Evolutionary conservation across 208 protist species (phyloP).

Genomic region (Acanthamoeba sp.): DNA sequence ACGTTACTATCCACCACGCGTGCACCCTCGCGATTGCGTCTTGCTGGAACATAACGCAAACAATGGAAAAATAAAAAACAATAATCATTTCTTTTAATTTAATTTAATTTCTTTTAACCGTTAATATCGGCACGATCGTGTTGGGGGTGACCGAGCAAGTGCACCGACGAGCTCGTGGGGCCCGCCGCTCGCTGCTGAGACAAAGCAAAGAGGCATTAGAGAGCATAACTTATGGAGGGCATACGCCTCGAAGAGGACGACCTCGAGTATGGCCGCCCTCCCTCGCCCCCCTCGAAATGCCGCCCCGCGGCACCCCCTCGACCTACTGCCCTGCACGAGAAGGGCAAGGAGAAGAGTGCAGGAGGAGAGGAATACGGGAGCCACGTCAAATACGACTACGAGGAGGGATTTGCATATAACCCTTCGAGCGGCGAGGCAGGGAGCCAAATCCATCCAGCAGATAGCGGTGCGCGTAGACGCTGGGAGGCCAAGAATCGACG

Average conservation of each 20-base stretch:
- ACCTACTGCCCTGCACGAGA: neutral
- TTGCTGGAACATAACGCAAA: neutral
- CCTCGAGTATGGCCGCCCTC: neutral
- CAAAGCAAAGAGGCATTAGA: neutral
- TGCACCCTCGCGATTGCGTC: neutral
- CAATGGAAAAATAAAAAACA: neutral
- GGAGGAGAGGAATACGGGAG: too few species aligned
- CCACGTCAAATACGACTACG: neutral
- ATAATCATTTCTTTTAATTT: too few species aligned
- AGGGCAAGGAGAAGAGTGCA: neutral
- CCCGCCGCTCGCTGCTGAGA: neutral
- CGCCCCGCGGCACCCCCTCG: neutral
- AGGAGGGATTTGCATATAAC: neutral
- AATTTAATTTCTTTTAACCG: too few species aligned
- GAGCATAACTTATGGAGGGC: neutral
- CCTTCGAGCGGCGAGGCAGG: too few species aligned
- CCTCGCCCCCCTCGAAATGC: neutral
- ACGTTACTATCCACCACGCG: slow-evolving; percentile 2
- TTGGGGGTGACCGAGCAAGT: too few species aligned
- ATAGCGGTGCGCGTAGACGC: too few species aligned
- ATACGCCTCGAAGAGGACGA: neutral
- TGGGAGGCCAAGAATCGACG: neutral
- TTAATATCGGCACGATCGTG: too few species aligned
- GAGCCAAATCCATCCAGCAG: too few species aligned
- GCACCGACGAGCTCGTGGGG: too few species aligned